Evolutionary conservation across 352 stramenopile genomes (phyloP).

Genomic region (Phytophthora brassicae): DNA sequence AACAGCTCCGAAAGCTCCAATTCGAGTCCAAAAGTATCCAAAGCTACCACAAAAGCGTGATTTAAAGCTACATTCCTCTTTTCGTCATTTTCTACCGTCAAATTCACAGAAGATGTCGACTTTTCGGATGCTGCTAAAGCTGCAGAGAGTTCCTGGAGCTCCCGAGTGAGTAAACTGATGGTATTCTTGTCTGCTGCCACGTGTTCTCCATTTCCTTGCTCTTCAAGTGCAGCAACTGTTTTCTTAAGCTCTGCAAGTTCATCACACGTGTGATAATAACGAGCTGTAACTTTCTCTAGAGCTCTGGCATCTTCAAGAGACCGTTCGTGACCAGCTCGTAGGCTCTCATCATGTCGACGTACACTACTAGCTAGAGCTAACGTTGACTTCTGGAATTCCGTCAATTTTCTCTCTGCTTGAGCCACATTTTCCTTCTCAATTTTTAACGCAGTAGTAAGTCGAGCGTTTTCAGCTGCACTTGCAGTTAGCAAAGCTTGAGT

Average conservation of each 20-base stretch:
- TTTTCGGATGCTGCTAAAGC: constrained; percentile 5
- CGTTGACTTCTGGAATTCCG: constrained; percentile 54
- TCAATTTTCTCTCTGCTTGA: constrained; percentile 33
- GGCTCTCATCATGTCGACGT: constrained; percentile 71
- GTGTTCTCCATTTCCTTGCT: constrained; percentile 69
- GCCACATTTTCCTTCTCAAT: constrained; percentile 32
- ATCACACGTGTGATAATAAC: constrained; percentile 71
- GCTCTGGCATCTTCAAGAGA: constrained; percentile 53
- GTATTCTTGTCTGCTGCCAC: constrained; percentile 66
- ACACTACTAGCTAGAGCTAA: constrained; percentile 63
- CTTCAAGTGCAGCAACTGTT: constrained; percentile 63
- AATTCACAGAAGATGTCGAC: not conserved
- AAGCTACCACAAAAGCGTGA: constrained; percentile 35
- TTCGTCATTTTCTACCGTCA: constrained; percentile 6
- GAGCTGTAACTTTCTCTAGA: constrained; percentile 52
- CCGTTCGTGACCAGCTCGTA: constrained; percentile 60
- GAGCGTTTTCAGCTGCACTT: constrained; percentile 48
- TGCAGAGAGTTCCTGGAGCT: constrained; percentile 54
- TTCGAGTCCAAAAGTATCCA: constrained; percentile 36
- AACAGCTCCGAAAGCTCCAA: constrained; percentile 38
- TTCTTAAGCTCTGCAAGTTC: constrained; percentile 74
- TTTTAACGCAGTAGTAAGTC: constrained; percentile 29
- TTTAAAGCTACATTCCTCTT: constrained; percentile 26
- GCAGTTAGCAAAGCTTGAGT: constrained; percentile 58
- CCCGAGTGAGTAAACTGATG: constrained; percentile 57